Conservation (phyloP, 2,329 filamentous ascomycete genomes). For the Cladobotryum protrusum region DNA sequence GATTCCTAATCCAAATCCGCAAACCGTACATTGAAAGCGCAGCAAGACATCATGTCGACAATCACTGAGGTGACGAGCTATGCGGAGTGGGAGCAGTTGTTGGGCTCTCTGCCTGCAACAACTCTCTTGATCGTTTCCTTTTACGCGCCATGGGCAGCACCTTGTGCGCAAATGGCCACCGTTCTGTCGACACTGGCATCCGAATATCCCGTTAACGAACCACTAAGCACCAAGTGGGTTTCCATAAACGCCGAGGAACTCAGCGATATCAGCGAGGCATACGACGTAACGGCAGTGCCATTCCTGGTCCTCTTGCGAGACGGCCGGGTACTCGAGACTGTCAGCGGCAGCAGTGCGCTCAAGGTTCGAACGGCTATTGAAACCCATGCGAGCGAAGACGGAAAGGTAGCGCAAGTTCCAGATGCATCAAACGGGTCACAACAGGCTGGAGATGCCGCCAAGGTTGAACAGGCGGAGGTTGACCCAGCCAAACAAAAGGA, state of each 20-base stretch:
- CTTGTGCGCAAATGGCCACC: conserved; percentile 88
- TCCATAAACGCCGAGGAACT: conserved; percentile 92
- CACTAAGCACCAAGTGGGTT: conserved; percentile 71
- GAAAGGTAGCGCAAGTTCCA: conserved; percentile 28
- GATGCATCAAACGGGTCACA: conserved; percentile 30
- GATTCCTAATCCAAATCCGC: not conserved
- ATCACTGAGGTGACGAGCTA: conserved; percentile 72
- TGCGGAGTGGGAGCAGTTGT: conserved; percentile 63
- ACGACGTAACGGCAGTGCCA: conserved; percentile 91
- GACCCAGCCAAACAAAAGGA: conserved; percentile 65
- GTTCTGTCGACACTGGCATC: conserved; percentile 80
- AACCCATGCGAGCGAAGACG: conserved; percentile 56
- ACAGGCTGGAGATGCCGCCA: conserved; percentile 32
- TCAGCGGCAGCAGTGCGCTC: conserved; percentile 83
- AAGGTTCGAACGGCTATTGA: conserved; percentile 85
- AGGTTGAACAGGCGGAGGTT: conserved; percentile 35
- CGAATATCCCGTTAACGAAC: conserved; percentile 67
- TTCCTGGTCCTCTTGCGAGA: conserved; percentile 79
- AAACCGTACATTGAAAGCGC: not conserved
- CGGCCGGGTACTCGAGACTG: conserved; percentile 70
- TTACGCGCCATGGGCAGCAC: conserved; percentile 93
- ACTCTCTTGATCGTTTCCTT: conserved; percentile 85
- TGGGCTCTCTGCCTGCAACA: conserved; percentile 58
- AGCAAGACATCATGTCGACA: conserved; percentile 55
- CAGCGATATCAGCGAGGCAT: conserved; percentile 82